phyloP scores from a whole-genome alignment of 305 asterid genomes.

The Fraxinus floribunda region DNA sequence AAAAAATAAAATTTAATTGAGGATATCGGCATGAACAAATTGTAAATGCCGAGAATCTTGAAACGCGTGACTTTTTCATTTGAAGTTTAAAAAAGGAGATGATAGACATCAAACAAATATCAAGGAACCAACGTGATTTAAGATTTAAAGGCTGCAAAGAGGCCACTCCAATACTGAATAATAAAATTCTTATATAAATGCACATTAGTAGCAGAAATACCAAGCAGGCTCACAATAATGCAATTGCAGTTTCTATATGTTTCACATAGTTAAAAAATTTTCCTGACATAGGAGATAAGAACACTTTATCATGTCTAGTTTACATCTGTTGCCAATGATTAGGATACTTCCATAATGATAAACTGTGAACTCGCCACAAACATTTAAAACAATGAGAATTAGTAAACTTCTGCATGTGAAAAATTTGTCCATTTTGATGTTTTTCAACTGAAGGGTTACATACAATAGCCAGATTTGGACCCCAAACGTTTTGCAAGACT shows the following conservation, averaged over 20 bases:
- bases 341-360: constrained; percentile 10
- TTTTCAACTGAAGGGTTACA: neutral
- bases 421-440: neutral
- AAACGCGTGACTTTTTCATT: neutral
- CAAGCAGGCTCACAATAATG: constrained; percentile 13
- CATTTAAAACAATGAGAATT: constrained; percentile 4
- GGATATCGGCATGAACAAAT: constrained; percentile 17
- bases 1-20: neutral
- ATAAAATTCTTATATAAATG: neutral
- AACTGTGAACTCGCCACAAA: constrained; percentile 1
- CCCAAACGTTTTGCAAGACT: neutral
- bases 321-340: constrained; percentile 3
- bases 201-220: constrained; percentile 11
- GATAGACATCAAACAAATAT: constrained; percentile 7
- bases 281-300: neutral
- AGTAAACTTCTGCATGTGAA: neutral
- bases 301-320: constrained; percentile 12
- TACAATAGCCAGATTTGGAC: neutral
- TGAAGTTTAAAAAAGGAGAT: constrained; percentile 5
- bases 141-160: constrained; percentile 6
- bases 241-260: constrained; percentile 20
- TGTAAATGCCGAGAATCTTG: constrained; percentile 10
- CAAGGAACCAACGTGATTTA: neutral
- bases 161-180: neutral
- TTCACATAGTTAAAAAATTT: neutral